These are phyloP conservation scores for Begonia masoniana DNA, from an alignment of 306 rosid species.

Conservation along the genomic window DNA sequence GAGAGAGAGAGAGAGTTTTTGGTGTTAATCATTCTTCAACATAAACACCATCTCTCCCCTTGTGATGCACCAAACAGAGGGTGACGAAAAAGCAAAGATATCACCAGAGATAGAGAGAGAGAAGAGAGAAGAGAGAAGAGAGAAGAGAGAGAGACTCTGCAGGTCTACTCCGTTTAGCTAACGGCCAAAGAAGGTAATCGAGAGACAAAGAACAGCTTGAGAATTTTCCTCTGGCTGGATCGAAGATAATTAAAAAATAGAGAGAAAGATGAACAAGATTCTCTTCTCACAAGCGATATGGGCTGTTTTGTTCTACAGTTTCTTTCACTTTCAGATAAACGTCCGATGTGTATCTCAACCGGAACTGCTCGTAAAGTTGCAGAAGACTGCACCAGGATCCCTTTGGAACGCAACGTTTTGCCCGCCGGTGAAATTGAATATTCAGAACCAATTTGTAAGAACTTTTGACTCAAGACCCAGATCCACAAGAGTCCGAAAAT, in stretches of 20 bases:
- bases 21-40: too few relatives aligned
- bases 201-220: neutral
- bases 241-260: neutral
- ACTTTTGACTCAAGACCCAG: neutral
- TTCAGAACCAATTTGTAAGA: conserved; percentile 35
- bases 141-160: conserved; percentile 3
- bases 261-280: neutral
- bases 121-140: conserved; percentile 2
- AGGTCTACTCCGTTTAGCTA: conserved; percentile 23
- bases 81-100: conserved; percentile 80
- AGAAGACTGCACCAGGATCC: neutral
- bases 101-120: conserved; percentile 5
- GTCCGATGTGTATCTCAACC: neutral
- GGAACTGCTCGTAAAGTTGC: too few relatives aligned
- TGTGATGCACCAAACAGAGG: conserved; percentile 27
- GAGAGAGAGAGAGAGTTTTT: too few relatives aligned
- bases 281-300: neutral
- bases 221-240: neutral
- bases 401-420: neutral
- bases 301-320: neutral
- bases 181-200: conserved; percentile 14
- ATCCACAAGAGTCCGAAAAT: neutral
- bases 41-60: neutral
- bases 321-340: neutral
- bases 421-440: conserved; percentile 15